These are phyloP conservation scores for Phytophthora boehmeriae DNA, from an alignment of 352 stramenopile species.

Conservation along the genomic window DNA sequence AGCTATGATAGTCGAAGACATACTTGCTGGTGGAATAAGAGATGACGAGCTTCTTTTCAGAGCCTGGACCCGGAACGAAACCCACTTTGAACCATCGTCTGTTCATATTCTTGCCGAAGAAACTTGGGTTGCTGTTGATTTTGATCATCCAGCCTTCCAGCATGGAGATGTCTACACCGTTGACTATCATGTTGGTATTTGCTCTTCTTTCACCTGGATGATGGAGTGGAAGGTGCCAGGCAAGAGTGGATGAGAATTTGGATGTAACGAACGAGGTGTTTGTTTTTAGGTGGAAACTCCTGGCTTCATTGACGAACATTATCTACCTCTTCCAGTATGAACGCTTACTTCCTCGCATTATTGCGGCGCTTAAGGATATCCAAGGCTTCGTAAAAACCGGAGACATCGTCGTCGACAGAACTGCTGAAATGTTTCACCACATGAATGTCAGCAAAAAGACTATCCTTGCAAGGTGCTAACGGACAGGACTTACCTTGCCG, in stretches of 20 bases:
- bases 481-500: slow-evolving; percentile 30
- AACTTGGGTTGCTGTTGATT: slow-evolving; percentile 84
- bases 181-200: slow-evolving; percentile 45
- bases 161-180: slow-evolving; percentile 84
- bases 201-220: neutral
- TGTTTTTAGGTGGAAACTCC: slow-evolving; percentile 15
- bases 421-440: slow-evolving; percentile 13
- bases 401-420: slow-evolving; percentile 76
- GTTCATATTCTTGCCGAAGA: slow-evolving; percentile 81
- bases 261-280: slow-evolving; percentile 10
- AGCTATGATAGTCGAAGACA: slow-evolving; percentile 9
- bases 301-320: neutral
- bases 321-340: neutral
- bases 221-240: neutral
- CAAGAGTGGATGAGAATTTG: neutral
- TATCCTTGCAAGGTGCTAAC: neutral
- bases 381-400: slow-evolving; percentile 77
- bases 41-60: slow-evolving; percentile 72
- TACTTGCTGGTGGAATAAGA: slow-evolving; percentile 87
- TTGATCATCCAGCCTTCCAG: slow-evolving; percentile 88
- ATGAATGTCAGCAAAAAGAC: slow-evolving; percentile 1
- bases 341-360: slow-evolving; percentile 32
- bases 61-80: slow-evolving; percentile 48
- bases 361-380: slow-evolving; percentile 76
- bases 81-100: slow-evolving; percentile 81